Base-by-base conservation (phyloP, 192 early-diverging fungal genomes). In the Coemansia sp. region DNA sequence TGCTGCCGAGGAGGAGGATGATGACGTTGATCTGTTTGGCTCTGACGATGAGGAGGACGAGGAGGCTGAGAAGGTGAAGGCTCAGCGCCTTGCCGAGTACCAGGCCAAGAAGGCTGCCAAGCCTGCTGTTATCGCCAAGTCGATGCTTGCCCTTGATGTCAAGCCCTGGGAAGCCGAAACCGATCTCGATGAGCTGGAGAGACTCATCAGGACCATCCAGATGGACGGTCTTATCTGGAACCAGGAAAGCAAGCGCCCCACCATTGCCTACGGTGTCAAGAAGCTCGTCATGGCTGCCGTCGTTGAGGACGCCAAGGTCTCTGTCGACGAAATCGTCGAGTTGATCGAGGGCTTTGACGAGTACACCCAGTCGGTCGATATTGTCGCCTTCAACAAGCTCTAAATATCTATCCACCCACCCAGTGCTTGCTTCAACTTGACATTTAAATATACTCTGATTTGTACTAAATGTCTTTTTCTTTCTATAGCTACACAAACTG, bases 151-250 rank as follows among this genome's bases (percentile, higher is more conserved):
- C 78, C 89, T 96, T 41, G 96, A 97, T 71, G 90, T 98, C 79
- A 97, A 98, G 93, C 95, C 96, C 64, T 98, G 97, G 97, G 97
- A 97, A 84, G 94, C 96, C 86, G 96, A 97, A 72, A 98, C 96
- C 64, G 87, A 91, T 68, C 92, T 97, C 88, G 88, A 73, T 43
- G 93, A 82, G 40, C 82, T 98, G 43, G 91, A 93, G 76, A 80
- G 76, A 29, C 68, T 70, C 66, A 93, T 98, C 85, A 87, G 88
- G 74, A 75, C 68, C 51, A 94, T 98, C 63, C 67, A 72, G 34
- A 92, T 96, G 92, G 92, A 93, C 67, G 96, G 96, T 80, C 90
- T 98, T 51, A 72, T 93, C 71, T 97, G 96, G 95, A 95, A 94
- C 81, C 75, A 80, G 66, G 84, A 84, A 68, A 87, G 78, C 70